Conservation (phyloP, 768 basidiomycete species). For the Psilocybe subaeruginosa region DNA sequence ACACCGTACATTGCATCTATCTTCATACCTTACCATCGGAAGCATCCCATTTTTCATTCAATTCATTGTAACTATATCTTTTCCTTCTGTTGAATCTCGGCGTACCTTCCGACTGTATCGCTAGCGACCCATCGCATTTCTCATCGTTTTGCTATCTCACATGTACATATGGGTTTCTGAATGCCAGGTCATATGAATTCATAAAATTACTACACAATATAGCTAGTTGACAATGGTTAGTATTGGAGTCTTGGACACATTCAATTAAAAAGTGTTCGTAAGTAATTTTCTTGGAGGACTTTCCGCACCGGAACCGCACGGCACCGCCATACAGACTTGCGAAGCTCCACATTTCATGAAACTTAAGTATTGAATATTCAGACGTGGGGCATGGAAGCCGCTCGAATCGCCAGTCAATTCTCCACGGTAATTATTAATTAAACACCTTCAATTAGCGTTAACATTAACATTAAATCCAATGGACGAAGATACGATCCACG, state of each 20-base stretch:
- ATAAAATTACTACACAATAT: too few species aligned
- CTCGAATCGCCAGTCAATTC: not conserved
- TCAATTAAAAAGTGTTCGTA: too few species aligned
- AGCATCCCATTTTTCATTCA: not conserved
- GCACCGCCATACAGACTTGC: not conserved
- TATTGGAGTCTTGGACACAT: too few species aligned
- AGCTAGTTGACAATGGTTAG: too few species aligned
- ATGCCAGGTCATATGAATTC: not conserved
- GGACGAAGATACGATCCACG: not conserved
- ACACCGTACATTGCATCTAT: not conserved
- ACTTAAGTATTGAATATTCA: not conserved
- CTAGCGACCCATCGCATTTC: not conserved
- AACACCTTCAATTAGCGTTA: not conserved
- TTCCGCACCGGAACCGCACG: not conserved
- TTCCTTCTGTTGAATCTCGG: not conserved
- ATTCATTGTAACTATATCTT: not conserved
- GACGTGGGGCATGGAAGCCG: not conserved
- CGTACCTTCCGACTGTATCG: constrained; percentile 3
- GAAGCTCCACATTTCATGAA: not conserved
- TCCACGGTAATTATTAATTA: not conserved
- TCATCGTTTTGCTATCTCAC: not conserved
- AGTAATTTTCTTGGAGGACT: too few species aligned
- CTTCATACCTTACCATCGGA: not conserved
- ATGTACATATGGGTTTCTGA: not conserved
- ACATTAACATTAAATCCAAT: not conserved